These are phyloP conservation scores for Pestalotiopsis sp. DNA, from an alignment of 2,329 filamentous ascomycete genomes.

Conservation along the genomic window DNA sequence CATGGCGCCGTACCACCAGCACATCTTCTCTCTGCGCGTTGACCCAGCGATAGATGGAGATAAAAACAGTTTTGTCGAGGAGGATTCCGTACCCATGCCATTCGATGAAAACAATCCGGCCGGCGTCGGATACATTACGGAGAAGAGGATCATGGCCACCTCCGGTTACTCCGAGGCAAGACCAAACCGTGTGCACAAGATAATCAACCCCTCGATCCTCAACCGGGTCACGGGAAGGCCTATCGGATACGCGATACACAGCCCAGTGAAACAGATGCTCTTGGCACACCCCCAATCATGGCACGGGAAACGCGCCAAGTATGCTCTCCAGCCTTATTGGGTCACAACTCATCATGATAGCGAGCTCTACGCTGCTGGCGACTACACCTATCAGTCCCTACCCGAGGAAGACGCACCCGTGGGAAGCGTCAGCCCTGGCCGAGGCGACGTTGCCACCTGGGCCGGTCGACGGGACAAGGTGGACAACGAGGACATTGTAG, in stretches of 20 bases:
- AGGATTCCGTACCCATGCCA: slow-evolving; percentile 20
- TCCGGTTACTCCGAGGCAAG: slow-evolving; percentile 56
- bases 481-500: slow-evolving; percentile 50
- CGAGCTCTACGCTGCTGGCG: slow-evolving; percentile 53
- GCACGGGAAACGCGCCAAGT: slow-evolving; percentile 45
- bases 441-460: neutral
- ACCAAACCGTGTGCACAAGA: slow-evolving; percentile 51
- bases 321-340: slow-evolving; percentile 50
- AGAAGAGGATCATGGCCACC: slow-evolving; percentile 43
- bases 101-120: slow-evolving; percentile 20
- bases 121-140: slow-evolving; percentile 41
- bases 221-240: slow-evolving; percentile 52
- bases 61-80: slow-evolving; percentile 29
- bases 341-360: slow-evolving; percentile 51
- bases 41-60: slow-evolving; percentile 57
- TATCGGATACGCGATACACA: slow-evolving; percentile 52
- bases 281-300: slow-evolving; percentile 47
- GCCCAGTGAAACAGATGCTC: slow-evolving; percentile 47
- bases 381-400: slow-evolving; percentile 53
- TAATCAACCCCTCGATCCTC: slow-evolving; percentile 47
- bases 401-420: slow-evolving; percentile 34
- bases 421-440: neutral
- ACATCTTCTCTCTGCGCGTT: slow-evolving; percentile 67
- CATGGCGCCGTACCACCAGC: slow-evolving; percentile 68
- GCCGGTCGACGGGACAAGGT: slow-evolving; percentile 41